phyloP scores from a whole-genome alignment of 2,329 filamentous ascomycete species.

The Aspergillus floridensis region DNA sequence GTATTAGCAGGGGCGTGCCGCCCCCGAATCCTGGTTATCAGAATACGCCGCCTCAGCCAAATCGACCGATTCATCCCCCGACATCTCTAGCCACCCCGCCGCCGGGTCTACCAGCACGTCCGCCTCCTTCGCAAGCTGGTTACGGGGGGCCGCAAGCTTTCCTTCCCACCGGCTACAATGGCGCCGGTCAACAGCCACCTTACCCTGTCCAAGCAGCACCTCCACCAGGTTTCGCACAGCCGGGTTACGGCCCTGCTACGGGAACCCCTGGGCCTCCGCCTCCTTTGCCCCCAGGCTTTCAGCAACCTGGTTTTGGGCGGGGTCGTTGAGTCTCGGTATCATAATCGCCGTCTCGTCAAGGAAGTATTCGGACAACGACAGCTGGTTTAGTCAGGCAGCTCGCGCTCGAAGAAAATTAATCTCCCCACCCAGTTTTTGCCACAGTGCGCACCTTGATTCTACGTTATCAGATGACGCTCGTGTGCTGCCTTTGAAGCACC shows the following conservation, averaged over 20 bases:
- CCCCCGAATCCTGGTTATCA: constrained; percentile 41
- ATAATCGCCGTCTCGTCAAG: neutral
- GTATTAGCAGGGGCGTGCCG: constrained; percentile 42
- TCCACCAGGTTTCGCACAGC: constrained; percentile 52
- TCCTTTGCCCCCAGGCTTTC: constrained; percentile 44
- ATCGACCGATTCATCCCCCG: constrained; percentile 60
- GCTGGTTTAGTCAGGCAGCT: neutral
- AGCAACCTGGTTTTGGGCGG: constrained; percentile 39
- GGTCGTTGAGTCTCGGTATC: constrained; percentile 30
- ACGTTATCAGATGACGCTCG: neutral
- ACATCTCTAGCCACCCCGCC: constrained; percentile 45
- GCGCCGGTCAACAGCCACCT: constrained; percentile 27
- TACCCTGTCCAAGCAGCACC: constrained; percentile 42
- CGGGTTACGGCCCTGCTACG: constrained; percentile 45
- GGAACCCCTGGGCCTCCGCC: constrained; percentile 31
- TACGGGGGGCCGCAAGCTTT: constrained; percentile 61
- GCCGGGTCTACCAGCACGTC: constrained; percentile 62
- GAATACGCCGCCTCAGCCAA: constrained; percentile 41
- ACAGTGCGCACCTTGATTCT: neutral
- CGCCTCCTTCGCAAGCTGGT: constrained; percentile 66
- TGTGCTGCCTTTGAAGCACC: neutral
- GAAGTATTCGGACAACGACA: neutral
- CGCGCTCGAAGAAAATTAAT: neutral
- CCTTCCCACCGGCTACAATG: constrained; percentile 39
- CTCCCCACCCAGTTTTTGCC: no score